Evolutionary conservation across 2,329 filamentous ascomycete species (phyloP).

Genomic region (Ceratocystis papillata): DNA sequence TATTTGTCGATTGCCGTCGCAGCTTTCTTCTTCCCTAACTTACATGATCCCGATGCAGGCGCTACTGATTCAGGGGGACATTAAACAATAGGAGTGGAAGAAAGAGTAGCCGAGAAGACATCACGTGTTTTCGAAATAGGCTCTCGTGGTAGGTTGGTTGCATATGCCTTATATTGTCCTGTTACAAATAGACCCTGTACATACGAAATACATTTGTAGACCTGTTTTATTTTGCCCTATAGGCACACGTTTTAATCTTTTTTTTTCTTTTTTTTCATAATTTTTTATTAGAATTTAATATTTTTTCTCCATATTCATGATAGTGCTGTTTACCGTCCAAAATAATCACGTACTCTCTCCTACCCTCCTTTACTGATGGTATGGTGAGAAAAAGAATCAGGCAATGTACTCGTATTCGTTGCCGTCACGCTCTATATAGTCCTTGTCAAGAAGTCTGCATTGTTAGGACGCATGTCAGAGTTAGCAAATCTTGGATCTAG

Average conservation of each 20-base stretch:
- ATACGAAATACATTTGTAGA: background rate
- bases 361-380: background rate
- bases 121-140: background rate
- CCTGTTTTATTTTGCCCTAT: too few species aligned
- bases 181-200: constrained; percentile 11
- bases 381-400: constrained; percentile 31
- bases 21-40: constrained; percentile 46
- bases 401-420: constrained; percentile 61
- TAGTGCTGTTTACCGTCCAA: background rate
- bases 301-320: too few species aligned
- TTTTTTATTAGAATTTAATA: too few species aligned
- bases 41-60: constrained; percentile 20
- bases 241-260: background rate
- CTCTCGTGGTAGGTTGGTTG: background rate
- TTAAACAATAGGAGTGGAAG: background rate
- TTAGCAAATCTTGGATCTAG: constrained; percentile 27
- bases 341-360: background rate
- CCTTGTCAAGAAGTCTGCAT: constrained; percentile 76
- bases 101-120: background rate
- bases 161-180: background rate
- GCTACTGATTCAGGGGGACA: background rate
- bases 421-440: constrained; percentile 76
- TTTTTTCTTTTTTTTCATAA: background rate
- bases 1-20: constrained; percentile 51
- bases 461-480: background rate